phyloP scores from a whole-genome alignment of 176 grass and related monocot genomes.

The Ampelocalamus luodianensis region DNA sequence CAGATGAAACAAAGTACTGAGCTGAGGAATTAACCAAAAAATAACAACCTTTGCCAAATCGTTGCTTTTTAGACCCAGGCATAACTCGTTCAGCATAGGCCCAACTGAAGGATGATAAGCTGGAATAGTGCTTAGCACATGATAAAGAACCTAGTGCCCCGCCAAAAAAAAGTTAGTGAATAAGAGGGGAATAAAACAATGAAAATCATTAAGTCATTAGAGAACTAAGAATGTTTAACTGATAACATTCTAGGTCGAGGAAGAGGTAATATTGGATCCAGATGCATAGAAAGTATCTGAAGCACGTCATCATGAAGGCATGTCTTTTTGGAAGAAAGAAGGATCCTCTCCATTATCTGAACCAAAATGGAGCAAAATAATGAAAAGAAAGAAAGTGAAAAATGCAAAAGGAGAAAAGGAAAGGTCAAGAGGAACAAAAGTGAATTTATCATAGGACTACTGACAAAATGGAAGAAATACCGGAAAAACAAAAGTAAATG shows the following conservation, averaged over 20 bases:
- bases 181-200: constrained; percentile 34
- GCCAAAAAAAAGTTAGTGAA: constrained; percentile 29
- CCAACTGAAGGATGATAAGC: constrained; percentile 77
- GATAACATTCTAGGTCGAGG: constrained; percentile 94
- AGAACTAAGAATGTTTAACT: constrained; percentile 66
- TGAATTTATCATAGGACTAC: constrained; percentile 14
- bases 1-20: constrained; percentile 20
- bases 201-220: constrained; percentile 34
- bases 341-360: constrained; percentile 79
- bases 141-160: constrained; percentile 82
- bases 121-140: constrained; percentile 80
- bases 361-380: constrained; percentile 21
- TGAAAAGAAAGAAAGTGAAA: background rate
- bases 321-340: constrained; percentile 86
- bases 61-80: constrained; percentile 79
- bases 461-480: constrained; percentile 48
- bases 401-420: background rate
- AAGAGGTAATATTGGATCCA: constrained; percentile 97
- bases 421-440: constrained; percentile 28
- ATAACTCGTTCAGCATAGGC: constrained; percentile 95
- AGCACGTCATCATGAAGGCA: constrained; percentile 92
- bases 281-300: constrained; percentile 84
- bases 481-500: constrained; percentile 96
- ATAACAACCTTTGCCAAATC: constrained; percentile 78
- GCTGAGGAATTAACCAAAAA: constrained; percentile 36